phyloP scores from a whole-genome alignment of 371 early-diverging fungal genomes.

The Mucor velutinosus region DNA sequence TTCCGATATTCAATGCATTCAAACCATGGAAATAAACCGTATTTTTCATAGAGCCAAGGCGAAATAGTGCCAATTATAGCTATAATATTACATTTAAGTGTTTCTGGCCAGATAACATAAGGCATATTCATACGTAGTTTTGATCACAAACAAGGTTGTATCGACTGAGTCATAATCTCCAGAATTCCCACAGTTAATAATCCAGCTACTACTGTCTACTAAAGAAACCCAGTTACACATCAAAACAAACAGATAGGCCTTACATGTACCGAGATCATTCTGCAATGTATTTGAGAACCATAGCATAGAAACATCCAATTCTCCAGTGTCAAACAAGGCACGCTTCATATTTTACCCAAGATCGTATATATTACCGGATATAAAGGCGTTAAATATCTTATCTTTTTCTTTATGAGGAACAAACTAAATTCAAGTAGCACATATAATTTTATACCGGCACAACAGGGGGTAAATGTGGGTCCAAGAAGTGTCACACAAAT shows the following conservation, averaged over 20 bases:
- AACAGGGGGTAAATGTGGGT: not conserved
- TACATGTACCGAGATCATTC: not conserved
- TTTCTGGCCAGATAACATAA: not conserved
- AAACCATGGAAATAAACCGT: not conserved
- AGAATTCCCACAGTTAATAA: not conserved
- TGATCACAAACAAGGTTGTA: not conserved
- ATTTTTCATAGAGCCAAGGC: not conserved
- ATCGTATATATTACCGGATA: not conserved
- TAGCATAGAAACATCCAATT: not conserved
- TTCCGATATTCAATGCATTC: not conserved
- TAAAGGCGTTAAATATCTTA: not conserved
- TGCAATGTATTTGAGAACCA: not conserved
- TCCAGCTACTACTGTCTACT: not conserved
- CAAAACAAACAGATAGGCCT: not conserved
- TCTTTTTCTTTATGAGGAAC: constrained; percentile 2
- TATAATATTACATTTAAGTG: not conserved
- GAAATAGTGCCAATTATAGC: not conserved
- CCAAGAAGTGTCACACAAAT: constrained; percentile 1
- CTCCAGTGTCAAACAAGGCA: not conserved
- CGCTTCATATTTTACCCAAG: not conserved
- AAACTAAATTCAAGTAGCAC: constrained; percentile 1
- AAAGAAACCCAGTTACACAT: not conserved
- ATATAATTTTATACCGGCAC: constrained; percentile 1
- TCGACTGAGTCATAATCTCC: not conserved
- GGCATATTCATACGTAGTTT: not conserved